Evolutionary conservation across 805 yeast genomes (phyloP).

Genomic region (Saccharomycopsis malanga): DNA sequence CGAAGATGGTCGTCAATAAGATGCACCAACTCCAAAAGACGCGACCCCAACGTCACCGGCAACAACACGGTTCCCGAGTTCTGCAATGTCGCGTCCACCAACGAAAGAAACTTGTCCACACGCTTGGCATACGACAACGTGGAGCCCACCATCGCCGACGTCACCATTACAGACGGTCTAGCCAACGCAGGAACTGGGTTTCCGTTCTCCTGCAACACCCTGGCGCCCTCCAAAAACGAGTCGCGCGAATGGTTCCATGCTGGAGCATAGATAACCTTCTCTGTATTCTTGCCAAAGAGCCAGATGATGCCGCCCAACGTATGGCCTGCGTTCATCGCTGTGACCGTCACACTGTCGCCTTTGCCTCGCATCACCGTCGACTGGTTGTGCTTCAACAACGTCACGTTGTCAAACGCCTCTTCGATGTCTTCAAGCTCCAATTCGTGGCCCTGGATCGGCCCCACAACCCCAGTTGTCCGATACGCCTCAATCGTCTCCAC

Average conservation of each 20-base stretch:
- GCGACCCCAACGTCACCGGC: conserved; percentile 75
- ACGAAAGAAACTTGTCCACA: conserved; percentile 53
- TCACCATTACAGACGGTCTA: conserved; percentile 78
- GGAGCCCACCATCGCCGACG: conserved; percentile 63
- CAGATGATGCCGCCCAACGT: conserved; percentile 91
- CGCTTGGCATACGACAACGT: conserved; percentile 53
- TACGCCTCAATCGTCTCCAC: conserved; percentile 80
- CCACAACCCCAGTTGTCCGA: conserved; percentile 63
- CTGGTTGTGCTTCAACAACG: conserved; percentile 72
- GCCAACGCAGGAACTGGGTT: conserved; percentile 52
- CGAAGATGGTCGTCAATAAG: conserved; percentile 59
- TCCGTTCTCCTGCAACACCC: conserved; percentile 48
- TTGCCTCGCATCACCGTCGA: conserved; percentile 55
- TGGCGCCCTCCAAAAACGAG: conserved; percentile 69
- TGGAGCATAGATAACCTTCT: conserved; percentile 80
- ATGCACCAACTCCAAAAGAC: conserved; percentile 73
- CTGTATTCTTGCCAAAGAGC: conserved; percentile 67
- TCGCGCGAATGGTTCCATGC: conserved; percentile 95
- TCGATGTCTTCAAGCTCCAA: conserved; percentile 72
- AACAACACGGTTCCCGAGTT: conserved; percentile 66
- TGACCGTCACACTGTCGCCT: conserved; percentile 35
- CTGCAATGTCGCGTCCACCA: conserved; percentile 58
- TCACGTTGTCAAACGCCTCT: conserved; percentile 65
- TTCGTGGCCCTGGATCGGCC: conserved; percentile 53
- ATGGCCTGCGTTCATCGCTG: conserved; percentile 89